Conservation (phyloP, 768 basidiomycete species). For the Serendipita sp. region DNA sequence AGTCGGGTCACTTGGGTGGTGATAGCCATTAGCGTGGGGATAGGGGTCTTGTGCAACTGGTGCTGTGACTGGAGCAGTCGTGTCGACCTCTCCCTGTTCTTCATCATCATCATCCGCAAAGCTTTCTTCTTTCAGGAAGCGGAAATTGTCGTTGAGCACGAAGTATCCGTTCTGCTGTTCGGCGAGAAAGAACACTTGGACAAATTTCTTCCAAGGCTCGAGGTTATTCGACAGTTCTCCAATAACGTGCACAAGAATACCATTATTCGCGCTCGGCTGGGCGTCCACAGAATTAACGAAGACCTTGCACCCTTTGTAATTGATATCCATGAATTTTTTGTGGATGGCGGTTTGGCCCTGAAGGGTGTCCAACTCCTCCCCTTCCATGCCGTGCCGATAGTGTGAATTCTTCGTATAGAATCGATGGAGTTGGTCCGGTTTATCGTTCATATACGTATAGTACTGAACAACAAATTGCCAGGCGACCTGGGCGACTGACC, state of each 20-base stretch:
- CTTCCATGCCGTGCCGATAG: constrained; percentile 93
- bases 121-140: constrained; percentile 91
- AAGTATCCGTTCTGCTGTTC: constrained; percentile 99
- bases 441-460: constrained; percentile 98
- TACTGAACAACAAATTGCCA: constrained; percentile 99
- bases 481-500: constrained; percentile 61
- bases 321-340: constrained; percentile 84
- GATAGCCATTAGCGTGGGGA: constrained; percentile 9
- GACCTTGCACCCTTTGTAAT: constrained; percentile 93
- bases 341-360: constrained; percentile 46
- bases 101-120: constrained; percentile 59
- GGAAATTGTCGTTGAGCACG: constrained; percentile 99
- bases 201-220: constrained; percentile 93
- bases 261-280: constrained; percentile 83
- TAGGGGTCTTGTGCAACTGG: neutral
- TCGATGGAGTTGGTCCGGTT: constrained; percentile 90
- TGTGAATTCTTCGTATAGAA: constrained; percentile 98
- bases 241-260: constrained; percentile 98
- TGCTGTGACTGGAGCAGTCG: neutral
- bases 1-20: constrained; percentile 8
- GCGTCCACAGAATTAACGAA: constrained; percentile 98
- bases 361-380: constrained; percentile 67
- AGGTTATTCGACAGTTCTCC: constrained; percentile 95
- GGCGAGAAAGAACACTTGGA: constrained; percentile 98
- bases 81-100: constrained; percentile 4